Base-by-base conservation (phyloP, 2,329 filamentous ascomycete species). In the Diaporthe sp. region DNA sequence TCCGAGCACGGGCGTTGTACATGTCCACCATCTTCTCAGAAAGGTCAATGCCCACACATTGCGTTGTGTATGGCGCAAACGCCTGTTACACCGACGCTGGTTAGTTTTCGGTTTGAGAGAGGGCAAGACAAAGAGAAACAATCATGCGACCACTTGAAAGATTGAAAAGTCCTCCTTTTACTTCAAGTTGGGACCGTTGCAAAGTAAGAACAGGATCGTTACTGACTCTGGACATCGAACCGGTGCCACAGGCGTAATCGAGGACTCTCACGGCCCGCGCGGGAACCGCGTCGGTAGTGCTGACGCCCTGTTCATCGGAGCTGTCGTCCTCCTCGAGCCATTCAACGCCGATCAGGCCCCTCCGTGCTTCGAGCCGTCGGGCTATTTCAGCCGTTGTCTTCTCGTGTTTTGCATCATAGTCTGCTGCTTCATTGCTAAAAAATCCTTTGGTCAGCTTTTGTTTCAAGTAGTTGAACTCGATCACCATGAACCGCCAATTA, bases 171-270 rank as follows among this genome's bases (percentile, higher is more conserved):
- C 10, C 25, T 34, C 72, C 2, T 12, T 13, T 25, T 2, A 73
- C 9, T 25, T 31, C 31, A 28, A 6, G 0, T 25, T 31, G 15
- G 25, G 37, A 20, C 13, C 5, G 15, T 55, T 25, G 22, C 25
- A 34, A 3, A 2, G 34, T 1, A 28, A 55, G 4, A 15, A 42
- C 9, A 15, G 22, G 49, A 12, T 9, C 15, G 6, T 34, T 28
- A 84, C 87, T 78, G 81, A 93, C 92, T 82, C 89, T 87, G 17
- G 92, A 93, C 77, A 94, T 86, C 73, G 90, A 83, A 2, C 93
- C 93, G 8, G 92, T 92, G 12, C 94, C 94, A 81, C 94, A 95
- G 22, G 94, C 94, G 83, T 95, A 96, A 81, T 96, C 94, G 2
- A 95, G 86, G 28, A 95, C 83, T 61, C 88, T 88, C 57, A 91